These are phyloP conservation scores for Fusarium odoratissimum DNA, from an alignment of 2,329 filamentous ascomycete genomes.

Conservation along the genomic window DNA sequence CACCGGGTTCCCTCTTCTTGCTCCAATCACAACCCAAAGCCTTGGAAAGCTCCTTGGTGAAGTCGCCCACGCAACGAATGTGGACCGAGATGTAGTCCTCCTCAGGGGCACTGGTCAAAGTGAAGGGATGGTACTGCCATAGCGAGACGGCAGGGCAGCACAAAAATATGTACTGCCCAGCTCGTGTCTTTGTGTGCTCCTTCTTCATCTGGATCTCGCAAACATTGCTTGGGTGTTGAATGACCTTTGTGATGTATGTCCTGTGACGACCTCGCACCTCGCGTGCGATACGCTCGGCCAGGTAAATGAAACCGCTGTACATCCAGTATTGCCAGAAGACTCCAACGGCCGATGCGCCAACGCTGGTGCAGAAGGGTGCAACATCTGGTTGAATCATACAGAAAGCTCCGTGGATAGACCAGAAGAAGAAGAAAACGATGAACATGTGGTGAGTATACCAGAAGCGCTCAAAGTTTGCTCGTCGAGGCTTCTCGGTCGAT, in stretches of 20 bases:
- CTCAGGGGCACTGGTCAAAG: slow-evolving; percentile 85
- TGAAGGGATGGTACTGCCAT: slow-evolving; percentile 92
- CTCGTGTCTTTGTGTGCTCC: slow-evolving; percentile 82
- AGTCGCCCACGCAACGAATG: slow-evolving; percentile 84
- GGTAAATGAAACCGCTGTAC: slow-evolving; percentile 83
- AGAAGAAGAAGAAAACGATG: slow-evolving; percentile 89
- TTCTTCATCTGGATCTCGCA: slow-evolving; percentile 95
- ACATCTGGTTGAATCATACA: slow-evolving; percentile 91
- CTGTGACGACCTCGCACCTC: slow-evolving; percentile 84
- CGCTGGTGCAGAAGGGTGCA: slow-evolving; percentile 79
- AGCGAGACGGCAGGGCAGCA: slow-evolving; percentile 88
- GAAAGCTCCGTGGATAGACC: slow-evolving; percentile 89
- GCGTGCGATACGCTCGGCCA: slow-evolving; percentile 81
- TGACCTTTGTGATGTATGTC: slow-evolving; percentile 88
- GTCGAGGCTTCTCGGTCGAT: slow-evolving; percentile 79
- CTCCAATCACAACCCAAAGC: slow-evolving; percentile 82
- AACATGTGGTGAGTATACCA: slow-evolving; percentile 94
- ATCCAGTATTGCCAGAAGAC: slow-evolving; percentile 94
- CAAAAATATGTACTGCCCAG: slow-evolving; percentile 90
- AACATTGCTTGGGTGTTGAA: slow-evolving; percentile 89
- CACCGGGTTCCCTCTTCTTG: slow-evolving; percentile 48
- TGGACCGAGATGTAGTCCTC: slow-evolving; percentile 92
- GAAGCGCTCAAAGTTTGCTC: slow-evolving; percentile 88
- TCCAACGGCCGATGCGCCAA: slow-evolving; percentile 73
- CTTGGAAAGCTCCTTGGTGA: slow-evolving; percentile 76